phyloP scores from a whole-genome alignment of 2,329 filamentous ascomycete species.

The Alternaria brassicicola region DNA sequence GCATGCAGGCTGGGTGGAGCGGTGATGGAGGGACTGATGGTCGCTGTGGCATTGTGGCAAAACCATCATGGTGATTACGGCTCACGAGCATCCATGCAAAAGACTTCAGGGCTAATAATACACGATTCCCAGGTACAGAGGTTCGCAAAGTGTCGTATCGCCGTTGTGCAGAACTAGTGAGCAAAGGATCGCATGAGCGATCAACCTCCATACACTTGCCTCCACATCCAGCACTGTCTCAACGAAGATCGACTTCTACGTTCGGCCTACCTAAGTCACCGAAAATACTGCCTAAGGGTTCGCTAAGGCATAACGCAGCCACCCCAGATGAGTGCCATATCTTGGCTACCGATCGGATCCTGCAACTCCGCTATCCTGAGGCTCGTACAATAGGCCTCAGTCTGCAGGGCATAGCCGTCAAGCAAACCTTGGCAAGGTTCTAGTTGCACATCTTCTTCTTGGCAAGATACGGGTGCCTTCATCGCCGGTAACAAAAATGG shows the following conservation, averaged over 20 bases:
- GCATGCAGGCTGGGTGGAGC: background rate
- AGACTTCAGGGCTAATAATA: background rate
- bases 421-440: slow-evolving; percentile 40
- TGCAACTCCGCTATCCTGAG: slow-evolving; percentile 24
- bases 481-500: slow-evolving; percentile 19
- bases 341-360: slow-evolving; percentile 29
- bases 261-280: slow-evolving; percentile 7
- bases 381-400: slow-evolving; percentile 24
- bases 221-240: slow-evolving; percentile 9
- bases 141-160: background rate
- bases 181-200: background rate
- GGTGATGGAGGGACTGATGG: background rate
- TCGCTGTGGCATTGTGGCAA: background rate
- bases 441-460: slow-evolving; percentile 31
- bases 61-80: background rate
- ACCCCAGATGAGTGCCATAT: slow-evolving; percentile 4
- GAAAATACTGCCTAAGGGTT: slow-evolving; percentile 4
- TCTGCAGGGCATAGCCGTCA: slow-evolving; percentile 22
- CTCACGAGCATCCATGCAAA: background rate
- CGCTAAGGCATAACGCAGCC: slow-evolving; percentile 17
- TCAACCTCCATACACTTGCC: background rate
- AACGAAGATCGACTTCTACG: background rate
- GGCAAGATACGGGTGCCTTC: slow-evolving; percentile 30
- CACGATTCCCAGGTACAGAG: background rate
- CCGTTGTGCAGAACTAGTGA: background rate